These are phyloP conservation scores for Pseudogymnoascus sp. DNA, from an alignment of 2,329 filamentous ascomycete genomes.

Conservation along the genomic window DNA sequence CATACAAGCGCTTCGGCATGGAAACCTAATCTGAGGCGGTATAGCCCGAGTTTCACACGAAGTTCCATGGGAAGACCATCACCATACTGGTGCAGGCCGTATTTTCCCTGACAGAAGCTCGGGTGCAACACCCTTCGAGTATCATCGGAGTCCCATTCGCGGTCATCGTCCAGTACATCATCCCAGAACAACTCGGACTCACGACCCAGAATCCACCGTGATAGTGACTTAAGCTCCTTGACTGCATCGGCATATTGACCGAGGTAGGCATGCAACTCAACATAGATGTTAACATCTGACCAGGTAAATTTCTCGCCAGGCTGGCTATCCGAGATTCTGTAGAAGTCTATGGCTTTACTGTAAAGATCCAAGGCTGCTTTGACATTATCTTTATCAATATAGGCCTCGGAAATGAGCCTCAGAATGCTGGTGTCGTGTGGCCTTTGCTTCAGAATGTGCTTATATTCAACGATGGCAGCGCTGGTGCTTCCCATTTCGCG, in stretches of 20 bases:
- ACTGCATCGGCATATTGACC: slow-evolving; percentile 60
- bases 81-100: slow-evolving; percentile 57
- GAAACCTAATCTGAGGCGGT: slow-evolving; percentile 64
- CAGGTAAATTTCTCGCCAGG: slow-evolving; percentile 38
- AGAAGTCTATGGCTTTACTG: slow-evolving; percentile 25
- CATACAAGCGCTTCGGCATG: slow-evolving; percentile 64
- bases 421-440: slow-evolving; percentile 39
- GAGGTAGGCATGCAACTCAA: slow-evolving; percentile 66
- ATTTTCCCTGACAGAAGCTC: slow-evolving; percentile 49
- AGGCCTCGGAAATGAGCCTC: slow-evolving; percentile 27
- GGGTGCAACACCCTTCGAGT: slow-evolving; percentile 55
- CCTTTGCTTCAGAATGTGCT: slow-evolving; percentile 39
- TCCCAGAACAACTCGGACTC: slow-evolving; percentile 72
- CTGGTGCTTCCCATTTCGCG: slow-evolving; percentile 47
- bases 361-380: slow-evolving; percentile 28
- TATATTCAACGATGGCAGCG: slow-evolving; percentile 49
- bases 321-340: slow-evolving; percentile 10
- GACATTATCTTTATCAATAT: slow-evolving; percentile 27
- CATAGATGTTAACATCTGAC: slow-evolving; percentile 79
- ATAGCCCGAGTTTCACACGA: slow-evolving; percentile 73
- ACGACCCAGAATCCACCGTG: slow-evolving; percentile 77
- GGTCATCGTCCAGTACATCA: slow-evolving; percentile 59
- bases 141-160: slow-evolving; percentile 79
- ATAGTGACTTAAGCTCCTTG: slow-evolving; percentile 58
- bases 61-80: slow-evolving; percentile 70